Conservation (phyloP, 75 land plant genomes). For the Azolla pinnata region DNA sequence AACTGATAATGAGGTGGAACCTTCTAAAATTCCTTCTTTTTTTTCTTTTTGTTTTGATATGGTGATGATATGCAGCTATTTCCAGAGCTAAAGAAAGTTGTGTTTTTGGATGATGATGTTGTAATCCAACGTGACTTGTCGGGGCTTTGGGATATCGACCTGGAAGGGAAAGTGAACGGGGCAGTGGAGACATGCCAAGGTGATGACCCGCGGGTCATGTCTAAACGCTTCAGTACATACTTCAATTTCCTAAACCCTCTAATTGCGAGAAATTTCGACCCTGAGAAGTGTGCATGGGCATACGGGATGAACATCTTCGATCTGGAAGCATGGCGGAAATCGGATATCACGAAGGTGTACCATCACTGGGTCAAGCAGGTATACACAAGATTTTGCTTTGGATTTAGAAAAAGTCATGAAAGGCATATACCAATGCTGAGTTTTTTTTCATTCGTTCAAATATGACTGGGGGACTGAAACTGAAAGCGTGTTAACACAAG, state of each 20-base stretch:
- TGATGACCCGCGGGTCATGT: slow-evolving; percentile 91
- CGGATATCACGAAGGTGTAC: slow-evolving; percentile 72
- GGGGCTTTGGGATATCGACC: slow-evolving; percentile 71
- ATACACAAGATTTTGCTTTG: too few relatives aligned
- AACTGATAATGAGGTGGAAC: too few relatives aligned
- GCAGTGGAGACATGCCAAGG: slow-evolving; percentile 95
- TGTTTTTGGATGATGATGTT: slow-evolving; percentile 92
- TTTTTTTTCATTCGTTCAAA: too few relatives aligned
- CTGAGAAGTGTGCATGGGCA: slow-evolving; percentile 97
- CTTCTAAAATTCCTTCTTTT: too few relatives aligned
- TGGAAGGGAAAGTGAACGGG: slow-evolving; percentile 81
- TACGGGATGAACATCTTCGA: slow-evolving; percentile 98
- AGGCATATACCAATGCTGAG: too few relatives aligned
- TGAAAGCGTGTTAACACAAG: too few relatives aligned
- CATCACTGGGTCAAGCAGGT: slow-evolving; percentile 94
- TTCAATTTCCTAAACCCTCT: slow-evolving; percentile 92
- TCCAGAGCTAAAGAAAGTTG: slow-evolving; percentile 76
- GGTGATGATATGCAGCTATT: slow-evolving; percentile 50
- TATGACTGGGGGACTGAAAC: too few relatives aligned
- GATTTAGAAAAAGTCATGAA: too few relatives aligned
- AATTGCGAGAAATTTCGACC: slow-evolving; percentile 54
- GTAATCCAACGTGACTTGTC: slow-evolving; percentile 80
- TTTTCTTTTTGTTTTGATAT: neutral
- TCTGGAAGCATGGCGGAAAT: slow-evolving; percentile 71
- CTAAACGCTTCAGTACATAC: slow-evolving; percentile 67